phyloP scores from a whole-genome alignment of 352 stramenopile species.

The Pythium phragmiticola region DNA sequence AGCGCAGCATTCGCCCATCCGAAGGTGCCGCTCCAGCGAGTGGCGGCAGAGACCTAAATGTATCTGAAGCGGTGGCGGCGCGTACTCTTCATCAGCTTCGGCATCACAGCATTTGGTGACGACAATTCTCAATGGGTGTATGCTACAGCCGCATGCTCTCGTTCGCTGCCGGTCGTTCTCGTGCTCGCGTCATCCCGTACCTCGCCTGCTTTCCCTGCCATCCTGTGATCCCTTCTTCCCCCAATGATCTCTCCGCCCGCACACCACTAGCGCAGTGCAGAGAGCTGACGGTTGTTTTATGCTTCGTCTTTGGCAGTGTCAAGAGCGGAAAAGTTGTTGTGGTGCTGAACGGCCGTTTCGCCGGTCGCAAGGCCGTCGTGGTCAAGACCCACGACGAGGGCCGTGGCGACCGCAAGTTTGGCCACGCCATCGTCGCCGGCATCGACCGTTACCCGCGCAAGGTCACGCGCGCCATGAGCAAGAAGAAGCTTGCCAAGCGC shows the following conservation, averaged over 20 bases:
- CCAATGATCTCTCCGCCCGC: background rate
- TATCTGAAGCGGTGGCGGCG: no score
- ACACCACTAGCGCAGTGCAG: background rate
- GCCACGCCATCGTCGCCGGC: slow-evolving; percentile 96
- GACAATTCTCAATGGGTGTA: no score
- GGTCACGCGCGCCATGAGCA: slow-evolving; percentile 96
- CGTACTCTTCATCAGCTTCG: no score
- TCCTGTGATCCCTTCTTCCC: background rate
- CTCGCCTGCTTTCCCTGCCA: background rate
- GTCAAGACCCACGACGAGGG: slow-evolving; percentile 99
- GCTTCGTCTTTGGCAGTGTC: slow-evolving; percentile 66
- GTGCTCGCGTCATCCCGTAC: no score
- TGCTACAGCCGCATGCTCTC: no score
- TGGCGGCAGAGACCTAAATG: background rate
- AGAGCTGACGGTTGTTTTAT: slow-evolving; percentile 5
- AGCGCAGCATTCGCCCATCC: background rate
- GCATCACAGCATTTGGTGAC: no score
- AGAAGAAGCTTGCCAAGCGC: slow-evolving; percentile 97
- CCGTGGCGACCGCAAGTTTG: slow-evolving; percentile 95
- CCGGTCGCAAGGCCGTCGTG: slow-evolving; percentile 98
- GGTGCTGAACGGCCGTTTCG: slow-evolving; percentile 97
- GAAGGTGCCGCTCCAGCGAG: no score
- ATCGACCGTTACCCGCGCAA: slow-evolving; percentile 96
- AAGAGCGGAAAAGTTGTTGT: slow-evolving; percentile 99
- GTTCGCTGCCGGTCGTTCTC: no score